These are phyloP conservation scores for Grosmannia huntii DNA, from an alignment of 2,329 filamentous ascomycete species.

Conservation along the genomic window DNA sequence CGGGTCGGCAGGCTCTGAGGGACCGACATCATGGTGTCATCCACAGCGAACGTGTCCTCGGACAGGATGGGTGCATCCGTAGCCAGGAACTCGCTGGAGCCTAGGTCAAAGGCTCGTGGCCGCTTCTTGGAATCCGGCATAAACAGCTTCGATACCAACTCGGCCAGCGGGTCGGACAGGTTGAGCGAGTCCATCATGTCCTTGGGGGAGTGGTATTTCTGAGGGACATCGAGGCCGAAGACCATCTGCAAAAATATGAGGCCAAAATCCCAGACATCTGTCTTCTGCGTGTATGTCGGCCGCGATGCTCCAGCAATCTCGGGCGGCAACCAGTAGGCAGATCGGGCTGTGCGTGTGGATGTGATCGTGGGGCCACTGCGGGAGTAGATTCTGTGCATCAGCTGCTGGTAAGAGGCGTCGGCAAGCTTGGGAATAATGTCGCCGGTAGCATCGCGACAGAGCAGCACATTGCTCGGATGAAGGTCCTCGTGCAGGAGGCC, in stretches of 20 bases:
- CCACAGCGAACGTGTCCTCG: constrained; percentile 28
- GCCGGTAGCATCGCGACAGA: constrained; percentile 57
- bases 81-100: constrained; percentile 52
- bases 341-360: constrained; percentile 49
- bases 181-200: constrained; percentile 58
- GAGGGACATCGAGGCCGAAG: constrained; percentile 65
- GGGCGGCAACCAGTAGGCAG: constrained; percentile 72
- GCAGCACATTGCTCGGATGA: constrained; percentile 65
- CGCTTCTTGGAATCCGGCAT: constrained; percentile 72
- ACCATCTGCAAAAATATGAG: constrained; percentile 89
- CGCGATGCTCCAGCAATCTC: constrained; percentile 55
- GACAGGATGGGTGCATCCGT: constrained; percentile 49
- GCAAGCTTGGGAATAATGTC: constrained; percentile 62
- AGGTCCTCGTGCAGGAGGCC: constrained; percentile 76
- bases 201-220: constrained; percentile 67
- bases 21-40: constrained; percentile 29
- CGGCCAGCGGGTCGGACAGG: constrained; percentile 63
- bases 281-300: constrained; percentile 58
- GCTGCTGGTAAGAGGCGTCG: constrained; percentile 58
- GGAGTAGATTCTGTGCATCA: constrained; percentile 46
- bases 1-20: constrained; percentile 25
- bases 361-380: constrained; percentile 38
- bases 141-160: constrained; percentile 76
- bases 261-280: constrained; percentile 91
- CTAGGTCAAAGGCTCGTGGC: constrained; percentile 64